phyloP scores from a whole-genome alignment of 305 asterid species.

The Ilex paraguariensis region DNA sequence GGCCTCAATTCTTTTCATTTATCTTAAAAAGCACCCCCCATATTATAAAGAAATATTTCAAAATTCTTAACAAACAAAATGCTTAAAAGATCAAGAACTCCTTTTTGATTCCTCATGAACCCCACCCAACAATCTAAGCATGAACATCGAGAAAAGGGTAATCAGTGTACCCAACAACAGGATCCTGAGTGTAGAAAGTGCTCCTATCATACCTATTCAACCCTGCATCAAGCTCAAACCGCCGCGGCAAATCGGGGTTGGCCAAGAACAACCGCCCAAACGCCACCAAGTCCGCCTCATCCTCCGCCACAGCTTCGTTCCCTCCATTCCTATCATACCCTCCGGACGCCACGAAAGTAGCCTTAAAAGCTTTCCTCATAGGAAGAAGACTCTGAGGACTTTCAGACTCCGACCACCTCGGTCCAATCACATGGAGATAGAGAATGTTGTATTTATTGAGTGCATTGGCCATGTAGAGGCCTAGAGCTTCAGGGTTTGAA shows the following conservation, averaged over 20 bases:
- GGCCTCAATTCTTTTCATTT: no score
- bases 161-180: constrained; percentile 47
- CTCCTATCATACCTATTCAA: no score
- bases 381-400: constrained; percentile 23
- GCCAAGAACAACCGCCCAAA: constrained; percentile 30
- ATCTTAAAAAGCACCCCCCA: no score
- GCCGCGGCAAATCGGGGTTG: no score
- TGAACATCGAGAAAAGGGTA: constrained; percentile 26
- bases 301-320: constrained; percentile 19
- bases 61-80: no score
- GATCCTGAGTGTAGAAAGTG: constrained; percentile 17
- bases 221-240: no score
- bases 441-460: constrained; percentile 24
- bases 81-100: no score
- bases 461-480: constrained; percentile 37
- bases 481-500: constrained; percentile 36
- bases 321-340: constrained; percentile 34
- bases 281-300: constrained; percentile 31
- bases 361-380: not conserved
- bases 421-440: constrained; percentile 38
- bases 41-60: no score
- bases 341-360: constrained; percentile 11
- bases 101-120: no score
- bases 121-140: no score
- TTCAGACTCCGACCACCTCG: constrained; percentile 16